These are phyloP conservation scores for Aureobasidium sp. DNA, from an alignment of 2,329 filamentous ascomycete species.

Conservation along the genomic window DNA sequence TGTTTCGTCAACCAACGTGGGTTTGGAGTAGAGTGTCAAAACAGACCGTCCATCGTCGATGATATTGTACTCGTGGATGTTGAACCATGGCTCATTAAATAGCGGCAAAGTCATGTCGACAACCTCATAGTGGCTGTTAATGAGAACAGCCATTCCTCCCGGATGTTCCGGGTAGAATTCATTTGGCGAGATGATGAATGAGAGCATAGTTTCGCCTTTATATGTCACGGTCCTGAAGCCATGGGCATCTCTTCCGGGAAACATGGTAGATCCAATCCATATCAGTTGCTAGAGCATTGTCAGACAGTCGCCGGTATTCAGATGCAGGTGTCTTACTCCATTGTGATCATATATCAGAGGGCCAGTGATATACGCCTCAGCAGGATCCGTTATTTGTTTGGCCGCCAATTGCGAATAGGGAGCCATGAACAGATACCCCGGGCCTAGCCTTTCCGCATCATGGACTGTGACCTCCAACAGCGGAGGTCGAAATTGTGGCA, in stretches of 20 bases:
- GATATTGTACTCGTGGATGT: conserved; percentile 36
- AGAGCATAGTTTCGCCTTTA: conserved; percentile 7
- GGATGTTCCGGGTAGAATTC: conserved; percentile 3
- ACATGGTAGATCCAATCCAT: conserved; percentile 19
- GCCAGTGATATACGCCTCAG: conserved; percentile 9
- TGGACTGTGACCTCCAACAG: conserved; percentile 41
- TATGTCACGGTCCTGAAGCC: conserved; percentile 17
- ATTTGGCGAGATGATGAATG: conserved; percentile 15
- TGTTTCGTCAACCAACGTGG: conserved; percentile 23
- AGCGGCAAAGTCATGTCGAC: not conserved
- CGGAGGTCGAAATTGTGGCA: conserved; percentile 9
- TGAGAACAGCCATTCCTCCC: conserved; percentile 11
- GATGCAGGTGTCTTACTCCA: not conserved
- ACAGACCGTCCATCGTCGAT: conserved; percentile 28
- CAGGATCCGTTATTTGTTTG: not conserved
- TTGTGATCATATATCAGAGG: conserved; percentile 14
- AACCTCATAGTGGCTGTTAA: conserved; percentile 15
- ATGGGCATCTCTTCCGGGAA: conserved; percentile 18
- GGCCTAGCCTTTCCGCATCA: conserved; percentile 12
- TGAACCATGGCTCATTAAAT: conserved; percentile 23
- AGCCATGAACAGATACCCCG: conserved; percentile 20
- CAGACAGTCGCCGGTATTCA: not conserved
- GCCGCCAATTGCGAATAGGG: conserved; percentile 13
- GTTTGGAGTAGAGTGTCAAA: conserved; percentile 19
- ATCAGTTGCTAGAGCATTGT: conserved; percentile 18